Conservation (phyloP, 345 rosid genomes). For the Cardamine occulta region DNA sequence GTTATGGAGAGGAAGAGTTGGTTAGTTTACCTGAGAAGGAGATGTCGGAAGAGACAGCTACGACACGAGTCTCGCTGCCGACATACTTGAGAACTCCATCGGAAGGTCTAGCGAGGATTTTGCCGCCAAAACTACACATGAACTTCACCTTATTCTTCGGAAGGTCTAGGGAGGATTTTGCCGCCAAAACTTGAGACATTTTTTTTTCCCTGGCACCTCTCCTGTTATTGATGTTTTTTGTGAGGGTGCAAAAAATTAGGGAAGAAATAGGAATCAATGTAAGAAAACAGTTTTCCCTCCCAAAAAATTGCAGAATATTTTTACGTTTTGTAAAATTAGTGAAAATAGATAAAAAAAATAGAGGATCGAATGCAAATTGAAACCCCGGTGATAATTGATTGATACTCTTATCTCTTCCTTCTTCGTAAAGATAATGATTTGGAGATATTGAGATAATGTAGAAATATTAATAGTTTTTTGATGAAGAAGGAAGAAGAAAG, state of each 20-base stretch:
- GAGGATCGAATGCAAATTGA: slow-evolving; percentile 25
- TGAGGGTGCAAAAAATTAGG: not conserved
- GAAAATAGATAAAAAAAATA: not conserved
- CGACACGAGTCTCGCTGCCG: slow-evolving; percentile 91
- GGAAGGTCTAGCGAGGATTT: slow-evolving; percentile 66
- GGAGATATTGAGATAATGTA: not conserved
- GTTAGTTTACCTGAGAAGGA: slow-evolving; percentile 56
- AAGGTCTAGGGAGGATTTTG: slow-evolving; percentile 70
- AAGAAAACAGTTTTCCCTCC: not conserved
- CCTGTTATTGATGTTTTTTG: not conserved
- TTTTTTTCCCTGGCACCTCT: not conserved
- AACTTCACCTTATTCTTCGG: slow-evolving; percentile 66
- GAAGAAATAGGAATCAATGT: not conserved
- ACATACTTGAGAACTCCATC: slow-evolving; percentile 83
- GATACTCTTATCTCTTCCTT: slow-evolving; percentile 36
- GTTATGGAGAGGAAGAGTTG: not conserved
- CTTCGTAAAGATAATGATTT: slow-evolving; percentile 11
- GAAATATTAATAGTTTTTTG: slow-evolving; percentile 3
- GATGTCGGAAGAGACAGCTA: slow-evolving; percentile 63
- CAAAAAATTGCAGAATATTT: not conserved
- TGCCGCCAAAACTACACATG: slow-evolving; percentile 88
- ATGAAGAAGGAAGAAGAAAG: slow-evolving; percentile 37
- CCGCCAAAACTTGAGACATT: slow-evolving; percentile 79
- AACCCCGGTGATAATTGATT: slow-evolving; percentile 7
- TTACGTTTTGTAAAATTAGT: slow-evolving; percentile 1